These are phyloP conservation scores for Solanum medicagineum DNA, from an alignment of 257 asterid genomes.

Conservation along the genomic window DNA sequence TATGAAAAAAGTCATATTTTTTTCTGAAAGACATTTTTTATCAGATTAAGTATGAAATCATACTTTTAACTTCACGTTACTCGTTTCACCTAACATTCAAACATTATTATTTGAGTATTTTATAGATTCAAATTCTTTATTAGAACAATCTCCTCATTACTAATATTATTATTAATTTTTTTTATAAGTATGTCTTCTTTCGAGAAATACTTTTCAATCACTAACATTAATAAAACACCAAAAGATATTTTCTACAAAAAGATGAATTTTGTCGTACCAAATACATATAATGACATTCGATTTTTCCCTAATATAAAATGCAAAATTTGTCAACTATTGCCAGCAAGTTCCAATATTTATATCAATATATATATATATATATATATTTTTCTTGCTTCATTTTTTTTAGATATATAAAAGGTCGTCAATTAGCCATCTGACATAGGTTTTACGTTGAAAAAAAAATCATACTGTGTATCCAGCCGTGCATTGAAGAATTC, in stretches of 20 bases:
- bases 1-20: background rate
- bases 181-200: background rate
- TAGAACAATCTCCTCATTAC: background rate
- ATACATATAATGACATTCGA: background rate
- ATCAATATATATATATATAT: background rate
- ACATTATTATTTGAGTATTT: background rate
- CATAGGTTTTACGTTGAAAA: background rate
- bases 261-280: background rate
- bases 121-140: background rate
- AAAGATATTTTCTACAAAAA: background rate
- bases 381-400: background rate
- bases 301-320: background rate
- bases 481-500: background rate
- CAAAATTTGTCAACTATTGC: background rate
- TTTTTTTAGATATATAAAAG: background rate
- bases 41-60: background rate
- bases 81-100: background rate
- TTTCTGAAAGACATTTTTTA: background rate
- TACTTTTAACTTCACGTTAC: background rate
- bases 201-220: background rate
- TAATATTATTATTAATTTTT: background rate
- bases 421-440: background rate
- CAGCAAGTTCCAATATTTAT: background rate
- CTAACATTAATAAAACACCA: rapidly evolving
- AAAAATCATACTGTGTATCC: background rate